Conservation (phyloP, 108 stramenopile species). For the Parmales sp. region DNA sequence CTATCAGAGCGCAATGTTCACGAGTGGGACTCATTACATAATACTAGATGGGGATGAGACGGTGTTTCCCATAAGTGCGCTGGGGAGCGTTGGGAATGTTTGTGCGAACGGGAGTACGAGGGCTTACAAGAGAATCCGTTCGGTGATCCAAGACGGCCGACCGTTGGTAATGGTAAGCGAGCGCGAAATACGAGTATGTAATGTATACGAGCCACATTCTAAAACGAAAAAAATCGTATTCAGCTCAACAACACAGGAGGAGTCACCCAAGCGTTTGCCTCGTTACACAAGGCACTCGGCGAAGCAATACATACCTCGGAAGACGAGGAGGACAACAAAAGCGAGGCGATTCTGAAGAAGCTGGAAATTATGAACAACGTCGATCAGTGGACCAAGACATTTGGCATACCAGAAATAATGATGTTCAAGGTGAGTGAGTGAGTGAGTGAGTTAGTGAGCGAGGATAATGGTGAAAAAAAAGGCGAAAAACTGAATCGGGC, state of each 20-base stretch:
- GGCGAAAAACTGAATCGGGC: too few relatives aligned
- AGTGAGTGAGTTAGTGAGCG: too few relatives aligned
- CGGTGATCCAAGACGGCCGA: not conserved
- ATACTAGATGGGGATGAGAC: constrained; percentile 3
- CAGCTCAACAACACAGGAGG: not conserved
- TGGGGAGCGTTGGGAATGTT: not conserved
- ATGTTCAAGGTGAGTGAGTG: too few relatives aligned
- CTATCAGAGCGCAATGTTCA: not conserved
- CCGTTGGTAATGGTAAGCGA: not conserved
- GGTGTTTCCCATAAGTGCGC: not conserved
- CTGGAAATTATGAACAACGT: constrained; percentile 12
- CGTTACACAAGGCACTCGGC: not conserved
- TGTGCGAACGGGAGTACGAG: not conserved
- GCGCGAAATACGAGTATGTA: too few relatives aligned
- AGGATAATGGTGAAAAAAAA: too few relatives aligned
- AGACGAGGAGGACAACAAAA: not conserved
- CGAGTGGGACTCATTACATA: constrained; percentile 11
- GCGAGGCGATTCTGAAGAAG: constrained; percentile 1
- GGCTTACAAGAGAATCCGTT: not conserved
- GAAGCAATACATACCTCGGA: too few relatives aligned
- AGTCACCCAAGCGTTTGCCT: constrained; percentile 1
- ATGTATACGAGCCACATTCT: not conserved
- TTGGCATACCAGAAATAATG: constrained; percentile 7
- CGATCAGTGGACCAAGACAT: constrained; percentile 9
- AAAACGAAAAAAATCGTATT: not conserved